phyloP scores from a whole-genome alignment of 768 basidiomycete genomes.

The Suillus americanus region DNA sequence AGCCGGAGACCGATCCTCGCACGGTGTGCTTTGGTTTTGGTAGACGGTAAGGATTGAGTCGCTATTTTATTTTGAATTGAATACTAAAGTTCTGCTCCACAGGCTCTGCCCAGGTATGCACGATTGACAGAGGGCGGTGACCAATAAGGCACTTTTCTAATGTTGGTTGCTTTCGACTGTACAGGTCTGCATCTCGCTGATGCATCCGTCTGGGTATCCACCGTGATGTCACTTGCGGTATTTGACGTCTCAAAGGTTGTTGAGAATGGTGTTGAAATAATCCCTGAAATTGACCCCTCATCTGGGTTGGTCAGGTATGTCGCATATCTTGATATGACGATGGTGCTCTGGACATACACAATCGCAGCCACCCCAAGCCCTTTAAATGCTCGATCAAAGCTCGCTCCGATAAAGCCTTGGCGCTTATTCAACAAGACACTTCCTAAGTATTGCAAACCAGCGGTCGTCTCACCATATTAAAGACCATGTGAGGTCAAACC shows the following conservation, averaged over 20 bases:
- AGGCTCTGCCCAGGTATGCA: slow-evolving; percentile 23
- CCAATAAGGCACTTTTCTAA: neutral
- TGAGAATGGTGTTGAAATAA: slow-evolving; percentile 41
- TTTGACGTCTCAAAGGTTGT: slow-evolving; percentile 43
- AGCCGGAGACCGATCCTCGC: slow-evolving; percentile 19
- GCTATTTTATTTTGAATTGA: neutral
- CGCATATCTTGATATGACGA: neutral
- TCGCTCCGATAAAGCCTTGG: slow-evolving; percentile 54
- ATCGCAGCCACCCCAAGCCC: slow-evolving; percentile 57
- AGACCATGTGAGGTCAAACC: neutral
- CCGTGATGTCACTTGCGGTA: slow-evolving; percentile 42
- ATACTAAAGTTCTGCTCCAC: neutral
- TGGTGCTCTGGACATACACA: slow-evolving; percentile 1
- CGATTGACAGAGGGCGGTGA: neutral
- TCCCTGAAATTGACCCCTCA: slow-evolving; percentile 42
- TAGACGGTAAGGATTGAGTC: slow-evolving; percentile 19
- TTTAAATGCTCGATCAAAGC: slow-evolving; percentile 62
- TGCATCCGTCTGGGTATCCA: slow-evolving; percentile 24
- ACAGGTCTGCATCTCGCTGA: slow-evolving; percentile 31
- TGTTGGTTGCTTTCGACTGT: neutral
- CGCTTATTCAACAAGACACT: slow-evolving; percentile 48
- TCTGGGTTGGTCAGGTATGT: slow-evolving; percentile 47
- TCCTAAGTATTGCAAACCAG: slow-evolving; percentile 18
- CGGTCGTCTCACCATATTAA: too few species aligned
- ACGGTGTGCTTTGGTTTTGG: slow-evolving; percentile 28